Evolutionary conservation across 192 early-diverging fungal genomes (phyloP).

Genomic region (Oehlia diaphana): DNA sequence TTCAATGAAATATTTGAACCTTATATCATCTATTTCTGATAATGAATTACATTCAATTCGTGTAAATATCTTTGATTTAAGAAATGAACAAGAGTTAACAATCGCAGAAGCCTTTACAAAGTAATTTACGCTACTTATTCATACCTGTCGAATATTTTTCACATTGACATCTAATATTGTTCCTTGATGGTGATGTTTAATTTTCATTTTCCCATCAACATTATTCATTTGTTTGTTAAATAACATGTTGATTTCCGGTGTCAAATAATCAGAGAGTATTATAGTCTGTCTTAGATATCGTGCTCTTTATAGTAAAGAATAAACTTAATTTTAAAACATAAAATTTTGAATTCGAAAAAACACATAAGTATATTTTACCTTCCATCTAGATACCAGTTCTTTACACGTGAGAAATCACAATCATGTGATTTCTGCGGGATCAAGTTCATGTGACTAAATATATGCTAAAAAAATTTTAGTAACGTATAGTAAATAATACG

Average conservation of each 20-base stretch:
- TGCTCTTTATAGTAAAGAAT: slow-evolving; percentile 41
- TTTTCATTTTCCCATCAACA: slow-evolving; percentile 72
- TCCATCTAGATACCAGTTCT: slow-evolving; percentile 85
- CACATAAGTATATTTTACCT: slow-evolving; percentile 33
- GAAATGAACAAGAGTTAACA: slow-evolving; percentile 53
- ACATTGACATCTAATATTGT: slow-evolving; percentile 56
- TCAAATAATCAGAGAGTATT: slow-evolving; percentile 74
- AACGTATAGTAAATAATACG: slow-evolving; percentile 12
- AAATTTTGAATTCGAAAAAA: not conserved
- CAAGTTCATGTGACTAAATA: slow-evolving; percentile 82
- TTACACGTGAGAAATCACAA: slow-evolving; percentile 93
- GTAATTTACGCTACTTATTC: not conserved
- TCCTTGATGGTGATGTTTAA: slow-evolving; percentile 65
- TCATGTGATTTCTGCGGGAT: slow-evolving; percentile 91
- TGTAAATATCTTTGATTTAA: slow-evolving; percentile 75
- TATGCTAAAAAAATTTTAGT: slow-evolving; percentile 49
- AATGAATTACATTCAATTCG: slow-evolving; percentile 65
- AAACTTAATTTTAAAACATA: not conserved
- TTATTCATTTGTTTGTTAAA: slow-evolving; percentile 69
- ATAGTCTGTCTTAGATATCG: slow-evolving; percentile 89
- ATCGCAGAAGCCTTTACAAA: not conserved
- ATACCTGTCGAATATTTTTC: not conserved
- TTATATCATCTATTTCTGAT: slow-evolving; percentile 66
- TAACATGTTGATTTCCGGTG: slow-evolving; percentile 90
- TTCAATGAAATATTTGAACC: slow-evolving; percentile 85